Base-by-base conservation (phyloP, 768 basidiomycete species). In the Tricholoma flavovirens region DNA sequence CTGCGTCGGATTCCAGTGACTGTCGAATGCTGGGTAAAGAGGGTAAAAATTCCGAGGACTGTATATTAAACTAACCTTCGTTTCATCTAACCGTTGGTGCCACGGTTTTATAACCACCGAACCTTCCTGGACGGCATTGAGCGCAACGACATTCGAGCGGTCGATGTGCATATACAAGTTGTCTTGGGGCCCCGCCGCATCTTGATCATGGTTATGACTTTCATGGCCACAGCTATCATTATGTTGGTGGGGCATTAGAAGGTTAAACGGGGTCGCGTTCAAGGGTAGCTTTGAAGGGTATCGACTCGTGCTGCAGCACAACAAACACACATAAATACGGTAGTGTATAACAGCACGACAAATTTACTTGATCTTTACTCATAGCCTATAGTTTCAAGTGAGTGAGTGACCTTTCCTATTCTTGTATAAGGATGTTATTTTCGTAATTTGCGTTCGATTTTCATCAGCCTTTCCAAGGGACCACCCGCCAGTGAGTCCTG, bases 391-490 rank as follows among this genome's bases (percentile, higher is more conserved):
- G 38, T 67, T 73, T 63, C 67, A n/a, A n/a, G n/a, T n/a, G n/a
- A n/a, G 69, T 69, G 22, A 52, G 19, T 49, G 53, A 57, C 36
- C 22, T 19, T 36, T 61, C 22, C 24, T 9, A 49, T 56, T 56
- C 43, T 52, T 26, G 58, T 63, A 30, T 56, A 63, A 49, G 71
- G 80, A 88, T 89, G 86, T 62, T 76, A 72, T 70, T 74, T 62
- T 77, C 74, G 88, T 90, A 90, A 90, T 90, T 90, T 90, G 88
- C 88, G 88, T 90, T 90, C 87, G 88, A 90, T 71, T 66, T 73
- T 68, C 75, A 68, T 71, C 69, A 67, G 68, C 75, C 76, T 74
- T 76, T 78, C 82, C 86, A 88, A 89, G 80, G 87, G 83, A 73
- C 73, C 77, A 81, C 84, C 77, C 76, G 88, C 88, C 88, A 75